A percentile compares a stretch with the other conserved stretches of the same genome.
Conservation (phyloP, 805 yeast species). For the Metschnikowia bowlesiae region DNA sequence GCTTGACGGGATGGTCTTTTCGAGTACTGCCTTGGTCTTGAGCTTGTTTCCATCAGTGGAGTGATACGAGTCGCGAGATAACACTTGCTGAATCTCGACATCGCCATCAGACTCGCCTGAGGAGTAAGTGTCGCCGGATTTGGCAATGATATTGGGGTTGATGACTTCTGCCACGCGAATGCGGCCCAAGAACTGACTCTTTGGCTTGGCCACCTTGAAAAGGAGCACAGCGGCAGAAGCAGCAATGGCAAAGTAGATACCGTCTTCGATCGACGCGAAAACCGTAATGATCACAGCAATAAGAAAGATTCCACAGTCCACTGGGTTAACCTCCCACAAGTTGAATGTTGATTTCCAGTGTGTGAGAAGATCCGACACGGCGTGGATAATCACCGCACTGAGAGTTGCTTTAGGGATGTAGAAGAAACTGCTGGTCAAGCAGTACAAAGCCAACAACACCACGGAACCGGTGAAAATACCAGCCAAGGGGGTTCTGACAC, state of each 20-base stretch:
- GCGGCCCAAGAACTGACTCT: constrained; percentile 78
- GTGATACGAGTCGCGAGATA: constrained; percentile 28
- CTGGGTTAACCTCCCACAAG: constrained; percentile 69
- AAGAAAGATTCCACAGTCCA: constrained; percentile 69
- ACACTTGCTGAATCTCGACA: constrained; percentile 42
- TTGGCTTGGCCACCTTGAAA: constrained; percentile 73
- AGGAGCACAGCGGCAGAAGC: constrained; percentile 75
- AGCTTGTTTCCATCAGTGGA: constrained; percentile 21
- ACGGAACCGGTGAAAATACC: constrained; percentile 88
- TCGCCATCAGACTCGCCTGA: constrained; percentile 23
- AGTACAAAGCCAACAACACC: constrained; percentile 81
- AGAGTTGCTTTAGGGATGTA: constrained; percentile 88
- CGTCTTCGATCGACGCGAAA: constrained; percentile 76
- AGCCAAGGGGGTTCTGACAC: constrained; percentile 90
- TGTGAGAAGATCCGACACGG: constrained; percentile 81
- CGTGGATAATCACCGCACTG: constrained; percentile 86
- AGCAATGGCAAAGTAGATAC: constrained; percentile 85
- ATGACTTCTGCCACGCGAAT: constrained; percentile 67
- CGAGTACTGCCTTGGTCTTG: constrained; percentile 15
- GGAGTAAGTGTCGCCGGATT: constrained; percentile 15
- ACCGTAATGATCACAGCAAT: constrained; percentile 72
- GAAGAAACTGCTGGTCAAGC: constrained; percentile 77
- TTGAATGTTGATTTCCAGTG: constrained; percentile 61
- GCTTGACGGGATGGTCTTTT: constrained; percentile 18
- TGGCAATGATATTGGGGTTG: constrained; percentile 48